Base-by-base conservation (phyloP, 2,329 filamentous ascomycete species). In the Diatrype stigma region DNA sequence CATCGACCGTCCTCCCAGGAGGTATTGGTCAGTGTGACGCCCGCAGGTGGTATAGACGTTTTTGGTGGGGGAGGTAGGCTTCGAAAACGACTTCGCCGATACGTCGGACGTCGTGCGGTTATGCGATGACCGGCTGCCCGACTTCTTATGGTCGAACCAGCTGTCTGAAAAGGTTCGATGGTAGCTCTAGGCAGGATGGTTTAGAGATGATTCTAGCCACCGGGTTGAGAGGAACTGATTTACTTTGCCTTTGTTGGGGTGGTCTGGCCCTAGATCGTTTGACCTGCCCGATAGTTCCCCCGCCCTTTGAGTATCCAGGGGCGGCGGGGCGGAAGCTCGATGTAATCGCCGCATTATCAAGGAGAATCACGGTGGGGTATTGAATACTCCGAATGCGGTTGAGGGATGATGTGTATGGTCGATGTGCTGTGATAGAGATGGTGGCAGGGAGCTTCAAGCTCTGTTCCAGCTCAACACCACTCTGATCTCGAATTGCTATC, bases 31-130 rank as follows among this genome's bases (percentile, higher is more conserved):
- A 37, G 76, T 76, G 63, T 81, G 78, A 14, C 79, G 71, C 14
- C 79, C 79, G 54, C 79, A 81, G 51, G 78, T 76, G 34, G 77
- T 80, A 64, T 80, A 73, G 40, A 75, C 71, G 54, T 81, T 81
- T 56, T 74, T 70, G 8, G 69, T 71, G 19, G 69, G 71, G n/a
- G 69, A 60, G 45, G 42, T 52, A 7, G 71, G 56, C 53, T 68
- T 67, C 17, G 69, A 57, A 5, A 35, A 28, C 8, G 45, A 21
- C 45, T 16, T 2, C 10, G 32, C 12, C 26, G 49, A 47, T 32
- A 44, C 40, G 45, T 21, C 16, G 28, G 55, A 45, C 14, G 47
- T 28, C 37, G 53, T 56, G 42, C 46, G 55, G 17, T n/a, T 51
- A n/a, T 46, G 40, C 35, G 54, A 45, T 26, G 48, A 14, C 11